These are phyloP conservation scores for Cynara cardunculus DNA, from an alignment of 129 eudicot genomes.

Conservation along the genomic window DNA sequence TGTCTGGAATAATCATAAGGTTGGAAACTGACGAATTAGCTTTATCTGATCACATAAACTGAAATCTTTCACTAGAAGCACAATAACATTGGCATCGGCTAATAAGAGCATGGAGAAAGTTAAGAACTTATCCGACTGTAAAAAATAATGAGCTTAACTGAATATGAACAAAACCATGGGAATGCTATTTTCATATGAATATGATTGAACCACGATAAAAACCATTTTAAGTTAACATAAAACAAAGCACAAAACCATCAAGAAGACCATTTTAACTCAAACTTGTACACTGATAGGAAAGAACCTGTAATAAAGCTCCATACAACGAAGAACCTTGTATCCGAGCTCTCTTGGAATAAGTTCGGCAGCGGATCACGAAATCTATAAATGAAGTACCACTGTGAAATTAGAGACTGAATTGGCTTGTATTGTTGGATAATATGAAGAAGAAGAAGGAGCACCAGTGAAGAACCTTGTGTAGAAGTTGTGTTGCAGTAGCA, in stretches of 20 bases:
- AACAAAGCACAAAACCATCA: not conserved
- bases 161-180: not conserved
- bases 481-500: no score
- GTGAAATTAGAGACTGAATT: not conserved
- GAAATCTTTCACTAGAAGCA: not conserved
- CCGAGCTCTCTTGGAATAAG: no score
- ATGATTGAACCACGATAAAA: not conserved
- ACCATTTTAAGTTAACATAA: not conserved
- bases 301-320: no score
- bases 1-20: not conserved
- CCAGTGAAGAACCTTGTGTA: not conserved
- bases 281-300: not conserved
- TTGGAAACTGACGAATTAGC: not conserved
- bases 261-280: not conserved
- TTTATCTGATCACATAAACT: not conserved
- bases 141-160: not conserved
- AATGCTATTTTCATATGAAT: not conserved
- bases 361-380: no score
- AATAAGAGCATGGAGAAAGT: not conserved
- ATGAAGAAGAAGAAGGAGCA: not conserved
- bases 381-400: not conserved
- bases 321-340: no score
- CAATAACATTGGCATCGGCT: no score
- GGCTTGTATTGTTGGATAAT: not conserved
- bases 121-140: not conserved